Conservation (phyloP, 1,284 basidiomycete species). For the Phellinidium pouzarii region DNA sequence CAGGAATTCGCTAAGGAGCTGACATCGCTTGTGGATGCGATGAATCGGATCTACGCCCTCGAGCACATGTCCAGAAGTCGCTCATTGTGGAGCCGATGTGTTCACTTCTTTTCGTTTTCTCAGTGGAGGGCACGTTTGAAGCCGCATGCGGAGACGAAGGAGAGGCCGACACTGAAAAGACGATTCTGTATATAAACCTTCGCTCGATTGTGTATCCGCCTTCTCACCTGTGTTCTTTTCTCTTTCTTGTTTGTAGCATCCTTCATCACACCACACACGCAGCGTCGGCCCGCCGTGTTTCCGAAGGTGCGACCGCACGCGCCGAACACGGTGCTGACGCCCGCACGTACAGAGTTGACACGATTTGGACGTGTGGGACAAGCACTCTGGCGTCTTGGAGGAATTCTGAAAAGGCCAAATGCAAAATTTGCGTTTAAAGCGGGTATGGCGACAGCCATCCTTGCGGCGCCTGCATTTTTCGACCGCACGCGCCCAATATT, state of each 20-base stretch:
- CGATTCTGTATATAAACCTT: constrained; percentile 36
- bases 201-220: too few relatives aligned
- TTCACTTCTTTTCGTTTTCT: constrained; percentile 1
- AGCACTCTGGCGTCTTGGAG: constrained; percentile 70
- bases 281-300: constrained; percentile 62
- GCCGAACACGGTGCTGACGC: constrained; percentile 79
- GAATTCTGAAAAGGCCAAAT: constrained; percentile 66
- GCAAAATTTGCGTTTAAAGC: constrained; percentile 87
- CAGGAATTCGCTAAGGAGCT: constrained; percentile 88
- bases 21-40: constrained; percentile 73
- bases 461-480: constrained; percentile 84
- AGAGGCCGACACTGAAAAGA: constrained; percentile 20
- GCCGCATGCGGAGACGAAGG: constrained; percentile 1
- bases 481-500: constrained; percentile 74
- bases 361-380: constrained; percentile 58
- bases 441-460: constrained; percentile 72
- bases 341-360: constrained; percentile 50
- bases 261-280: constrained; percentile 54
- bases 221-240: constrained; percentile 1
- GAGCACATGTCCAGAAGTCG: constrained; percentile 43
- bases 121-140: background rate
- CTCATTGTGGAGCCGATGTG: constrained; percentile 33
- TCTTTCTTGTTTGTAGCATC: constrained; percentile 36
- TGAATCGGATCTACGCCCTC: constrained; percentile 63
- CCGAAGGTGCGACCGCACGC: constrained; percentile 79